Evolutionary conservation across 1,284 basidiomycete genomes (phyloP).

Genomic region (Cryptococcus sp.): DNA sequence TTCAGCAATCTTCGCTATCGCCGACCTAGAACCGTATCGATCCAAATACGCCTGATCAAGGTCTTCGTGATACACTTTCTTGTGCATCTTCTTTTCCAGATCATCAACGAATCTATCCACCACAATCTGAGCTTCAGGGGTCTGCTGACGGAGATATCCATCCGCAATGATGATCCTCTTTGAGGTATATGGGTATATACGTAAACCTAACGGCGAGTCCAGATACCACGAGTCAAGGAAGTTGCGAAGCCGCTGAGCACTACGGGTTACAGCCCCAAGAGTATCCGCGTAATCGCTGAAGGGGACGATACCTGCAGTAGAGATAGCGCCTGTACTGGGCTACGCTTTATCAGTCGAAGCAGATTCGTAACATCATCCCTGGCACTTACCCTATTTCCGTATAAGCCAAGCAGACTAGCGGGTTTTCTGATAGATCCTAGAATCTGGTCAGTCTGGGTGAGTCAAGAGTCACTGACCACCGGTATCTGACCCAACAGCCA

Average conservation of each 20-base stretch:
- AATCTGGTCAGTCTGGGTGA: slow-evolving; percentile 47
- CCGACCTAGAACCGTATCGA: too few species aligned
- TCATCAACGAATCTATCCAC: slow-evolving; percentile 45
- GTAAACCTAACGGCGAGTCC: not conserved
- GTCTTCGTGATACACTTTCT: too few species aligned
- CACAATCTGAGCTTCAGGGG: slow-evolving; percentile 19
- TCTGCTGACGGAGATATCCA: slow-evolving; percentile 27
- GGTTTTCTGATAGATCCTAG: slow-evolving; percentile 50
- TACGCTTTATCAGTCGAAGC: not conserved
- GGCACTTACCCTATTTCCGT: slow-evolving; percentile 34
- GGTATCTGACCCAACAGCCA: slow-evolving; percentile 50
- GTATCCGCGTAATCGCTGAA: slow-evolving; percentile 34
- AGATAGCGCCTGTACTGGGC: slow-evolving; percentile 34
- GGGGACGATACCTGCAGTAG: slow-evolving; percentile 48
- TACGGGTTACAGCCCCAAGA: slow-evolving; percentile 32
- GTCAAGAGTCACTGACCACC: slow-evolving; percentile 44
- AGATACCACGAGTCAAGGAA: not conserved
- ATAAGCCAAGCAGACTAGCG: slow-evolving; percentile 46
- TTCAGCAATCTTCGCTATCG: too few species aligned
- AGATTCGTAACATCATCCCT: too few species aligned
- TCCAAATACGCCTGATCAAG: too few species aligned
- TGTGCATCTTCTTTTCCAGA: slow-evolving; percentile 12
- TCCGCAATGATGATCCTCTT: slow-evolving; percentile 35
- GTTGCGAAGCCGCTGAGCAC: not conserved
- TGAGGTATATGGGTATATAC: slow-evolving; percentile 28